Evolutionary conservation across 1,139 yeast species (phyloP).

Genomic region (Suhomyces atakaporum): DNA sequence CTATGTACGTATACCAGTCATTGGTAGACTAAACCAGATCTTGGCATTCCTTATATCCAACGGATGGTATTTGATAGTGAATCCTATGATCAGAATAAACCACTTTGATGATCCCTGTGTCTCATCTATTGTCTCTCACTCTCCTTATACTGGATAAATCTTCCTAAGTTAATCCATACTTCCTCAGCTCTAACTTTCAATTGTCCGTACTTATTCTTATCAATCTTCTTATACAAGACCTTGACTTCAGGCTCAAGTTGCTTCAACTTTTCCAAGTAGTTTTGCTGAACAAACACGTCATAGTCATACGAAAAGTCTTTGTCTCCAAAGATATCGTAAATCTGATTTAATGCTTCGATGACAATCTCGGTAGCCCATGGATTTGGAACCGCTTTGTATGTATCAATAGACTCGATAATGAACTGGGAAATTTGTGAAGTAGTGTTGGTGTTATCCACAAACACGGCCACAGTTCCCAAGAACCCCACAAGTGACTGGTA

Average conservation of each 20-base stretch:
- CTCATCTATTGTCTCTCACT: constrained; percentile 6
- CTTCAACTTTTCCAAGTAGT: constrained; percentile 48
- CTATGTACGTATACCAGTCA: too few relatives aligned
- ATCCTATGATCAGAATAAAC: too few relatives aligned
- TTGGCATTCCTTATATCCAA: too few relatives aligned
- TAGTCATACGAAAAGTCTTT: constrained; percentile 62
- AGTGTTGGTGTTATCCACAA: constrained; percentile 45
- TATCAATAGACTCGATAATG: constrained; percentile 35
- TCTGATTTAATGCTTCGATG: constrained; percentile 60
- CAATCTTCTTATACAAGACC: constrained; percentile 61
- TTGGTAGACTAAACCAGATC: too few relatives aligned
- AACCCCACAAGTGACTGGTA: constrained; percentile 48
- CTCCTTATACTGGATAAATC: constrained; percentile 75
- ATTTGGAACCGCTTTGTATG: constrained; percentile 19
- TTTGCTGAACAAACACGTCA: constrained; percentile 62
- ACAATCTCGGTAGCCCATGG: constrained; percentile 40
- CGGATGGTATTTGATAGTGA: too few relatives aligned
- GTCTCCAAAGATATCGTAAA: constrained; percentile 87
- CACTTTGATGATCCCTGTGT: too few relatives aligned
- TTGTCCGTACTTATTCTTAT: constrained; percentile 59
- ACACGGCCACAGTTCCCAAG: constrained; percentile 55
- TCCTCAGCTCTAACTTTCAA: constrained; percentile 72
- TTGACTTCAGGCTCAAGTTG: constrained; percentile 51
- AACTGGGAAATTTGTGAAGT: constrained; percentile 52
- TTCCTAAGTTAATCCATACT: constrained; percentile 61